Conservation (phyloP, 345 rosid genomes). For the Anastatica hierochuntica region DNA sequence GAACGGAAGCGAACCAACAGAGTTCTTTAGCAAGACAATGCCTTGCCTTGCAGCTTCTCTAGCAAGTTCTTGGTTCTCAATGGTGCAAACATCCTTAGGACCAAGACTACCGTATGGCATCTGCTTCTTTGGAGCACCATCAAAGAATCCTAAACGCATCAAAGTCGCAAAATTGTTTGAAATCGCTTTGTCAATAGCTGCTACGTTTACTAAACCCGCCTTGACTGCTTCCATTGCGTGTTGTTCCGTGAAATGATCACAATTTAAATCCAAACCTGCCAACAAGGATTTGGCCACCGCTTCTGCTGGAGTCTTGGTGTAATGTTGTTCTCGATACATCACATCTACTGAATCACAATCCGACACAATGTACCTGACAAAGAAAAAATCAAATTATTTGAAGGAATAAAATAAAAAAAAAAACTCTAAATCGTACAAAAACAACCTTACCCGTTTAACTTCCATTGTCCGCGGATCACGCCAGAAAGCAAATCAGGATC, state of each 20-base stretch:
- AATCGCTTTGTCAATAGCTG: conserved; percentile 37
- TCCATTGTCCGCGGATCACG: conserved; percentile 54
- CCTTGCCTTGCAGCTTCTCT: conserved; percentile 78
- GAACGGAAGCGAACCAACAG: conserved; percentile 47
- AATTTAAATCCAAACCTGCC: conserved; percentile 68
- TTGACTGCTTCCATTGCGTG: conserved; percentile 52
- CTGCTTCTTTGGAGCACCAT: conserved; percentile 53
- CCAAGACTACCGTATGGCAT: conserved; percentile 36
- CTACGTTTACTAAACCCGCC: conserved; percentile 41
- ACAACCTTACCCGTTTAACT: conserved; percentile 47
- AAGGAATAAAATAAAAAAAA: background rate
- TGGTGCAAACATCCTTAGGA: conserved; percentile 58
- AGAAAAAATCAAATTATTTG: background rate
- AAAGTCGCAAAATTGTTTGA: conserved; percentile 56
- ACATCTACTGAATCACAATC: conserved; percentile 28
- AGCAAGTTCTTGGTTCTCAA: conserved; percentile 51
- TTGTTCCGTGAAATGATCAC: conserved; percentile 39
- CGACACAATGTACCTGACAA: conserved; percentile 43
- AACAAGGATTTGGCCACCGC: conserved; percentile 48
- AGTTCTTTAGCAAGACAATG: conserved; percentile 69
- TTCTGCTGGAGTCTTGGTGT: conserved; percentile 63
- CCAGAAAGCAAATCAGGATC: conserved; percentile 54
- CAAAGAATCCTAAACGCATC: conserved; percentile 78
- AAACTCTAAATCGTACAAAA: background rate
- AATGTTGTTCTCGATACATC: conserved; percentile 34